Conservation (phyloP, 257 asterid genomes). For the Penstemon davidsonii region DNA sequence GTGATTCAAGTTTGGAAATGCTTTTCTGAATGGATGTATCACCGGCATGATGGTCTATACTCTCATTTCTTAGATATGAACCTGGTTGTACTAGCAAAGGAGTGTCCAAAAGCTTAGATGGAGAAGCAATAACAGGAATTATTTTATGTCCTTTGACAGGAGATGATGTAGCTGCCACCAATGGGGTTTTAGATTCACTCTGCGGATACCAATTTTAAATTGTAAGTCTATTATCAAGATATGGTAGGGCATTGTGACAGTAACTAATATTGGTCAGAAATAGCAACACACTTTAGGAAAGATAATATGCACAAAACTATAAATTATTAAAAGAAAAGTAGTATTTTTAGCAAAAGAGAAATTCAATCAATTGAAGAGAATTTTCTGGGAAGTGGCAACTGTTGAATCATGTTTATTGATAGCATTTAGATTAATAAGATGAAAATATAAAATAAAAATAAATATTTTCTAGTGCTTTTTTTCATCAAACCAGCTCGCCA, state of each 20-base stretch:
- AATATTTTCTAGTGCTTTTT: neutral
- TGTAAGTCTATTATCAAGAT: conserved; percentile 28
- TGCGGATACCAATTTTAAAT: conserved; percentile 31
- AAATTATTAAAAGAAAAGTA: neutral
- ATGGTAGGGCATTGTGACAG: conserved; percentile 14
- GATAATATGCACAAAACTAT: neutral
- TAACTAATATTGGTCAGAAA: neutral
- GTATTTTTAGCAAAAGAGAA: neutral
- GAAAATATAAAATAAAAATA: neutral
- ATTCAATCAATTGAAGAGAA: neutral
- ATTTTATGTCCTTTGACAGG: conserved; percentile 41
- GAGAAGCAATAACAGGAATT: conserved; percentile 38
- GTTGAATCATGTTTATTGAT: neutral
- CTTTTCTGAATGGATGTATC: conserved; percentile 72
- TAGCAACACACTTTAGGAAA: neutral
- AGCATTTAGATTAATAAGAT: neutral
- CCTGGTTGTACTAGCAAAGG: conserved; percentile 47
- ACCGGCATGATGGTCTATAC: conserved; percentile 32
- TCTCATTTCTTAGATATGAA: conserved; percentile 42
- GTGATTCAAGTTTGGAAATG: conserved; percentile 66
- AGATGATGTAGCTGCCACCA: conserved; percentile 43
- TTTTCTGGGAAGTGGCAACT: neutral
- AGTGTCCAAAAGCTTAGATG: conserved; percentile 46
- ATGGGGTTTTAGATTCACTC: conserved; percentile 38
- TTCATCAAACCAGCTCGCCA: neutral